These are phyloP conservation scores for Vigna nakashimae DNA, from an alignment of 306 rosid genomes.

Conservation along the genomic window DNA sequence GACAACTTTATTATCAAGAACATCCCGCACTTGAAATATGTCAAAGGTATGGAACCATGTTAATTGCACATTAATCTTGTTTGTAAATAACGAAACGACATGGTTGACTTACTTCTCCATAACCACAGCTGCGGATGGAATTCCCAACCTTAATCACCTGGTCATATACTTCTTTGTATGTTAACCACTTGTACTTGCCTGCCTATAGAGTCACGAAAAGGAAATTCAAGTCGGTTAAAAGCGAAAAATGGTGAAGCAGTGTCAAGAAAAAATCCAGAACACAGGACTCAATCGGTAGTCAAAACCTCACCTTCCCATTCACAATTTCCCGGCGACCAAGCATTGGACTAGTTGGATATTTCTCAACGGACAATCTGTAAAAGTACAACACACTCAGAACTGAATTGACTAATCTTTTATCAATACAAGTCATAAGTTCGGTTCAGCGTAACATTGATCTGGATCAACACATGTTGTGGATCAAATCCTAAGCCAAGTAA, in stretches of 20 bases:
- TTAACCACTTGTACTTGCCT: conserved; percentile 81
- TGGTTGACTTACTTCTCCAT: conserved; percentile 64
- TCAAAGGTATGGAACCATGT: conserved; percentile 22
- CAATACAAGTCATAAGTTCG: neutral
- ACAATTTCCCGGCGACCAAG: conserved; percentile 77
- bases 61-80: conserved; percentile 3
- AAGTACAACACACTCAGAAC: conserved; percentile 27
- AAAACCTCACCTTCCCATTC: conserved; percentile 66
- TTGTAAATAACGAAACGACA: conserved; percentile 34
- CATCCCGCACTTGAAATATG: neutral
- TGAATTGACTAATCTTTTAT: conserved; percentile 5
- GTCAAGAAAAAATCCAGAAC: conserved; percentile 21
- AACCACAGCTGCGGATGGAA: conserved; percentile 73
- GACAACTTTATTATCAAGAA: conserved; percentile 9
- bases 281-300: neutral
- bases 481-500: conserved; percentile 19
- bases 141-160: conserved; percentile 81
- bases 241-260: conserved; percentile 2
- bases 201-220: conserved; percentile 51
- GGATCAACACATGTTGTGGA: neutral
- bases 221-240: conserved; percentile 35
- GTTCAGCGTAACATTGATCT: neutral
- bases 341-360: conserved; percentile 71
- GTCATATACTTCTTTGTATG: conserved; percentile 77
- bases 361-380: conserved; percentile 84